phyloP scores from a whole-genome alignment of 768 basidiomycete species.

The Boletus rubescentipes region DNA sequence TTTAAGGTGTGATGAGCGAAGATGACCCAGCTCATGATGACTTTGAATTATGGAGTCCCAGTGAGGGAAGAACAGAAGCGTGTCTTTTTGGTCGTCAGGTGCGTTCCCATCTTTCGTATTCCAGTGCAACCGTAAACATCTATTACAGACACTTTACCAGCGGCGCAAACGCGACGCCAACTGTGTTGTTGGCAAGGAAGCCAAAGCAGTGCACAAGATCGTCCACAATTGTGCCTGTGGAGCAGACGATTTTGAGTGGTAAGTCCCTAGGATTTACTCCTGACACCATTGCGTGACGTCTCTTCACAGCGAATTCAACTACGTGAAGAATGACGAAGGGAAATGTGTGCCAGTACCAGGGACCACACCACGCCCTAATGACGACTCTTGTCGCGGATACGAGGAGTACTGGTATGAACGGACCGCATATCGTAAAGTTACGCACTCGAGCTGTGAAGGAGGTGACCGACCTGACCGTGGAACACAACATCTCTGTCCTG shows the following conservation, averaged over 20 bases:
- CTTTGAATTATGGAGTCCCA: slow-evolving; percentile 97
- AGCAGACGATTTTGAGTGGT: slow-evolving; percentile 92
- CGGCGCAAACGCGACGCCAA: slow-evolving; percentile 76
- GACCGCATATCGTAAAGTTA: slow-evolving; percentile 88
- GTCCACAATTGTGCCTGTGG: slow-evolving; percentile 75
- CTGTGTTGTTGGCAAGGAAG: slow-evolving; percentile 79
- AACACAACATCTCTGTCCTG: slow-evolving; percentile 73
- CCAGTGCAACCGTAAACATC: neutral
- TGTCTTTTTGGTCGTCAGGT: slow-evolving; percentile 95
- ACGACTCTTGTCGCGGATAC: slow-evolving; percentile 58
- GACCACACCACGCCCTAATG: slow-evolving; percentile 57
- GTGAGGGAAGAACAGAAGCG: slow-evolving; percentile 78
- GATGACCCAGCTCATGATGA: slow-evolving; percentile 84
- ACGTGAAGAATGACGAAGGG: slow-evolving; percentile 63
- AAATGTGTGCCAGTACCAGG: slow-evolving; percentile 79
- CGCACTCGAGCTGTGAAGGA: slow-evolving; percentile 83
- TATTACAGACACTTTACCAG: slow-evolving; percentile 78
- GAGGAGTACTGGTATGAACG: slow-evolving; percentile 92
- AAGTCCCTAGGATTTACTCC: slow-evolving; percentile 20
- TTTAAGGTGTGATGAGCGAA: slow-evolving; percentile 61
- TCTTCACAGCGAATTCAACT: slow-evolving; percentile 82
- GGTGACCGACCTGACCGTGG: slow-evolving; percentile 82
- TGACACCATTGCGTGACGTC: neutral
- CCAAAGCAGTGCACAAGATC: slow-evolving; percentile 50
- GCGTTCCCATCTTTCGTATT: slow-evolving; percentile 4